phyloP scores from a whole-genome alignment of 2,329 filamentous ascomycete genomes.

The Nannizziopsis arthrosporioides region DNA sequence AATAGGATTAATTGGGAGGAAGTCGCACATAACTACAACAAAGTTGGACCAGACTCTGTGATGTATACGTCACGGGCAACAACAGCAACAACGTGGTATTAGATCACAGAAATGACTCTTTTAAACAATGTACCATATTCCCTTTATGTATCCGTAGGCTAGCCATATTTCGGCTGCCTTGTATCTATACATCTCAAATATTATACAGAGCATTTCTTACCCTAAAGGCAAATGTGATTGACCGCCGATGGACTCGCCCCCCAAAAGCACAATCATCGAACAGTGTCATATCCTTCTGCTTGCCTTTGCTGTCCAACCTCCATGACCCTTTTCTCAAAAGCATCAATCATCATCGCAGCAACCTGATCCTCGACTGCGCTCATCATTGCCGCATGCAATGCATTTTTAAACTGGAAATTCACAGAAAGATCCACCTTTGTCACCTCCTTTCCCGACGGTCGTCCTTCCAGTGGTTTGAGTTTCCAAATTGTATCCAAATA shows the following conservation, averaged over 20 bases:
- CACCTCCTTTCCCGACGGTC: constrained; percentile 27
- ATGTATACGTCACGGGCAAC: not conserved
- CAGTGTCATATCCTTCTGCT: not conserved
- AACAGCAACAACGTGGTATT: not conserved
- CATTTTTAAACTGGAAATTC: constrained; percentile 74
- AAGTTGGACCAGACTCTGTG: constrained; percentile 9
- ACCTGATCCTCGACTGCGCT: constrained; percentile 71
- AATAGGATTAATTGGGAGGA: constrained; percentile 70
- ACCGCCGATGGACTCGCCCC: not conserved
- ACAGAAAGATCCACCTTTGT: constrained; percentile 68
- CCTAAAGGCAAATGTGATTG: not conserved
- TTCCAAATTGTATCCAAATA: constrained; percentile 36
- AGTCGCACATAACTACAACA: constrained; percentile 43
- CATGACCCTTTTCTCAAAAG: constrained; percentile 68
- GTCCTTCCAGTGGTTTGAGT: constrained; percentile 27
- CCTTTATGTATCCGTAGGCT: not conserved
- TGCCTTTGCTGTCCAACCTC: constrained; percentile 38
- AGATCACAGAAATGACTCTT: not conserved
- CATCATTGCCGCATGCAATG: constrained; percentile 75
- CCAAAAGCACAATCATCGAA: not conserved
- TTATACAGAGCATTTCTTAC: constrained; percentile 2
- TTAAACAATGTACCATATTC: constrained; percentile 10
- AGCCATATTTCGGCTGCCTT: not conserved
- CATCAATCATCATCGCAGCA: constrained; percentile 25
- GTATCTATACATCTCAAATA: constrained; percentile 4